Base-by-base conservation (phyloP, 768 basidiomycete species). In the Jaapia argillacea region DNA sequence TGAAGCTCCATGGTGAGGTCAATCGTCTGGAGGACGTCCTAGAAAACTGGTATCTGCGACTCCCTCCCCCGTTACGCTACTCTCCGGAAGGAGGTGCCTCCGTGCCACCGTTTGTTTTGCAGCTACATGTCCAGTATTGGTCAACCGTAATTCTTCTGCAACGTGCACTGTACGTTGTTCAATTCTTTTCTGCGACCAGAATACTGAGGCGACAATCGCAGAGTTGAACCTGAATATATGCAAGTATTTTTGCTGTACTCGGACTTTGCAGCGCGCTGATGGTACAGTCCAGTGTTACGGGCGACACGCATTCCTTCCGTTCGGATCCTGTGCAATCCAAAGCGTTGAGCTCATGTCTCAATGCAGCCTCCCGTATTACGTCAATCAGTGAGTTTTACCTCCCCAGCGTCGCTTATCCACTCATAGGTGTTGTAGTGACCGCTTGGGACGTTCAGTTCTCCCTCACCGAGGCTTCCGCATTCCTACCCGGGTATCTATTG, bases 91-190 rank as follows among this genome's bases (percentile, higher is more conserved):
- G 68, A 12, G 56, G 58, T 45, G 73, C 61, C 56, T 59, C 60
- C 16, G 73, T 73, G 4, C 70, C 71, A 2, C 83, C 85, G 3
- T 78, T 84, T 50, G 62, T 85, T 20, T 61, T 88, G 44, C 81
- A 80, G 31, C 63, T 89, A 40, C 85, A 88, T 54, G 81, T 87
- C 83, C 81, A 85, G 54, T 88, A 87, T 54, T 89, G 86, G 86
- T 85, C 81, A 54, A 75, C 83, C 7, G 76, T 80, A 18, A 56
- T 89, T 24, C 55, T 89, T 22, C 61, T 88, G 41, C 85, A 88
- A 57, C 74, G 85, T 14, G 84, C 86, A 6, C 86, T 87, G 84
- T 86, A 57, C 63, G 82, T 67, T 20, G 10, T 33, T 33, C 28
- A n/a, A n/a, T n/a, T n/a, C n/a, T n/a, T n/a, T n/a, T n/a, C n/a